Base-by-base conservation (phyloP, 441 rosid genomes). In the Jatropha multifida region DNA sequence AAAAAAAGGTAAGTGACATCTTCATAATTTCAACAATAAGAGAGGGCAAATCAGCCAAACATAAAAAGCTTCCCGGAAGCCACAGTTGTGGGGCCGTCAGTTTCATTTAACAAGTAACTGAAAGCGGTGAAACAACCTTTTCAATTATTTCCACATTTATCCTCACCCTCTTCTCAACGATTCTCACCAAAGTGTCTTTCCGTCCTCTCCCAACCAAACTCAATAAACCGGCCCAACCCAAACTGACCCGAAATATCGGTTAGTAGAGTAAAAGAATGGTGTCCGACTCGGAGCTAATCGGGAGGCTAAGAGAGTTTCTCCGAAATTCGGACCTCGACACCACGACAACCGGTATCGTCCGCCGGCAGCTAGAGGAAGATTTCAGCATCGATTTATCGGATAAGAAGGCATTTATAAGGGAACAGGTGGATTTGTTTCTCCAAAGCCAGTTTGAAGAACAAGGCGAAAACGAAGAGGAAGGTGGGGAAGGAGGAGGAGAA, bases 281-380 rank as follows among this genome's bases (percentile, higher is more conserved):
- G 66, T 85, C 84, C 68, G 90, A 89, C 69, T 83, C 88, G 72
- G 86, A 86, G 76, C 88, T 87, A 37, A 81, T 77, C 76, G 82
- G 65, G 55, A 81, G 88, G 78, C 78, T 89, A 32, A 81, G 83
- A 42, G 91, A 86, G 78, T 72, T 87, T 63, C 81, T 89, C 10
- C 62, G 74, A 38, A 78, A 78, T 61, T 84, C 91, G 59, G 91
- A 89, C 89, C 88, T 89, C 23, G 79, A 86, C 74, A 86, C 80
- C 51, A 84, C 93, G 44, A 88, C 93, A 17, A 80, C 90, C 4
- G 85, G 86, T 10, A 83, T 76, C 62, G 86, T 86, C 51, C 85
- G 90, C 69, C 87, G 91, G 74, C 79, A 81, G 72, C 78, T 88
- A 75, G 93, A 89, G 84, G 78, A 78, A 52, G 93, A 89, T 78